Conservation (phyloP, 352 stramenopile species). For the Phytophthora uliginosa region DNA sequence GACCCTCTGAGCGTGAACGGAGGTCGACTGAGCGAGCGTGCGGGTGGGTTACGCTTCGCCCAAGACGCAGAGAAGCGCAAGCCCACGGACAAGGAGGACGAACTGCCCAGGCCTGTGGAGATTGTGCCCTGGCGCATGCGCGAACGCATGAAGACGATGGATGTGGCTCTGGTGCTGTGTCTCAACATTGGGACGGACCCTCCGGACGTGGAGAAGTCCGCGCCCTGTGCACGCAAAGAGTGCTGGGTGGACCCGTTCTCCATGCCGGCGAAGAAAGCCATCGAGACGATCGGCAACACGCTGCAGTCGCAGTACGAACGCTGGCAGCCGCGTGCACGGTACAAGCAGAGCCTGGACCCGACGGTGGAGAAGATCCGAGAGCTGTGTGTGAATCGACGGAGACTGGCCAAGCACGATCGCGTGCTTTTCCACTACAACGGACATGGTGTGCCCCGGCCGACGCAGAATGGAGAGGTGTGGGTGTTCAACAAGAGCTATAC, state of each 20-base stretch:
- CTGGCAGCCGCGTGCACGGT: slow-evolving; percentile 96
- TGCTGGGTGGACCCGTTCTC: slow-evolving; percentile 99
- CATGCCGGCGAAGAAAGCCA: slow-evolving; percentile 95
- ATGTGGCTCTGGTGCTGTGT: slow-evolving; percentile 97
- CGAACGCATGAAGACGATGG: slow-evolving; percentile 93
- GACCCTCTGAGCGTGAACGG: slow-evolving; percentile 20
- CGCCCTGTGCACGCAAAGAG: slow-evolving; percentile 97
- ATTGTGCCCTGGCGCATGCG: slow-evolving; percentile 89
- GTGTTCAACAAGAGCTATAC: slow-evolving; percentile 99
- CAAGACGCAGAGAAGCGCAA: slow-evolving; percentile 49
- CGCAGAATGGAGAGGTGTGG: slow-evolving; percentile 99
- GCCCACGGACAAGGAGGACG: slow-evolving; percentile 33
- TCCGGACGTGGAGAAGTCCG: slow-evolving; percentile 97
- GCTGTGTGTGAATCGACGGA: slow-evolving; percentile 94
- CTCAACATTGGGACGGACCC: slow-evolving; percentile 99
- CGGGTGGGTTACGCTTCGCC: slow-evolving; percentile 76
- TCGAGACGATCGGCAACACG: slow-evolving; percentile 97
- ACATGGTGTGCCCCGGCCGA: slow-evolving; percentile 98
- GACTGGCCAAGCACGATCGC: slow-evolving; percentile 94
- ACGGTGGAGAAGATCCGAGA: slow-evolving; percentile 97
- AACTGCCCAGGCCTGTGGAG: slow-evolving; percentile 38
- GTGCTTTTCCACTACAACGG: slow-evolving; percentile 99
- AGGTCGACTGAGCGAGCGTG: slow-evolving; percentile 27
- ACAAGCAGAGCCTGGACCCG: slow-evolving; percentile 96
- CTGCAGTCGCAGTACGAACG: slow-evolving; percentile 97